Evolutionary conservation across 1,284 basidiomycete genomes (phyloP), one percentile per base, ranked within the genome.

Genomic region (Sanghuangporus weigelae): DNA sequence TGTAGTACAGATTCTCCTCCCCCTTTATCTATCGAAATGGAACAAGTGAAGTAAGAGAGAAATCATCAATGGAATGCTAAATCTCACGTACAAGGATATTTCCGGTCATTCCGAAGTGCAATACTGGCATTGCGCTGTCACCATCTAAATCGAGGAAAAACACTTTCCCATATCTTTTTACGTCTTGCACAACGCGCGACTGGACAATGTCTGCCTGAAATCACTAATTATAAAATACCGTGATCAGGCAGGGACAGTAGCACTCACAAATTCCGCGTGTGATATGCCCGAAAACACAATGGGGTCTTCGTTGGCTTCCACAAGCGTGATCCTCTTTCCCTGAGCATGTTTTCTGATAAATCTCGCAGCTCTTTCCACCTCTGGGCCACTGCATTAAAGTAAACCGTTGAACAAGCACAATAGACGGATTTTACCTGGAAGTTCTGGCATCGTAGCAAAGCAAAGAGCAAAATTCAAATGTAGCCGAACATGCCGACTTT

Each of bases 91-190:
- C 88, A 76, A 90, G 86, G 42, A 93, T 78, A 85, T 87, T 86
- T 8, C 91, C 90, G 2, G 90, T 92, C 91, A 93, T 93, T 1
- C 91, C 91, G 68, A 93, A 90, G 71, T 93, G 90, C 63, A 92
- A 76, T 4, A 92, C 86, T 2, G 90, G 90, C 67, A 83, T 74
- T 69, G 78, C 78, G 0, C 89, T 89, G 23, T 78, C 68, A 3
- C 89, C 89, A 46, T 84, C 82, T 0, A 93, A 78, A 50, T 80
- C 79, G n/a, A 93, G 72, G 71, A 88, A 93, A 70, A 93, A 90
- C 64, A 84, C 84, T 73, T 94, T 95, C 36, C 35, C 68, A 59
- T 67, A 84, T 85, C 86, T 77, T 54, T 81, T 80, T 4, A 86
- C 89, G 59, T 80, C 78, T 7, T 74, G 76, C 26, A 95, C 80